Conservation (phyloP, 2,329 filamentous ascomycete species). For the Capronia coronata region DNA sequence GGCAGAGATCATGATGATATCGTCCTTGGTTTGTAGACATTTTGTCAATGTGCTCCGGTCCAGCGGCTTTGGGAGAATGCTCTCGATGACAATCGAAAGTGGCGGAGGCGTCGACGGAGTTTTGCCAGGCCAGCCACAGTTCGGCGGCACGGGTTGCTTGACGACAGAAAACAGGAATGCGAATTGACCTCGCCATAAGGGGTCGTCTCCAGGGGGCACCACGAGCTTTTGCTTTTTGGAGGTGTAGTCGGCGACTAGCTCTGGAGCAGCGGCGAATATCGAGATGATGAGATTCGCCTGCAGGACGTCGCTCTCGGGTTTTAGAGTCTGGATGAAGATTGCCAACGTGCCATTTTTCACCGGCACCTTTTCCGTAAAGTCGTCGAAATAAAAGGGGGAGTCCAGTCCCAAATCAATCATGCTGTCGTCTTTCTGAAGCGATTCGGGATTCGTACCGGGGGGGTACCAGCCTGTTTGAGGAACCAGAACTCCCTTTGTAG, state of each 20-base stretch:
- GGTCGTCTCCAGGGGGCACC: constrained; percentile 84
- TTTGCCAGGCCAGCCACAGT: constrained; percentile 59
- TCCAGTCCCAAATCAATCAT: constrained; percentile 61
- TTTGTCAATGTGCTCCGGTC: constrained; percentile 71
- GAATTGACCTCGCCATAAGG: constrained; percentile 92
- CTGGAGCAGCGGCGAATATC: constrained; percentile 75
- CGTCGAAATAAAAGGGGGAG: constrained; percentile 62
- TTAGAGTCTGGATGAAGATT: constrained; percentile 69
- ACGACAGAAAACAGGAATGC: constrained; percentile 79
- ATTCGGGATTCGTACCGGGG: constrained; percentile 57
- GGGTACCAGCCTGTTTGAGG: constrained; percentile 81
- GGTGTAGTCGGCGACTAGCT: constrained; percentile 85
- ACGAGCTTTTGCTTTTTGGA: constrained; percentile 70
- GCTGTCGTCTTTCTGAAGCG: constrained; percentile 43
- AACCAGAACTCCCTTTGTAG: constrained; percentile 65
- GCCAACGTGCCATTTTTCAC: constrained; percentile 75
- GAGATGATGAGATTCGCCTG: constrained; percentile 75
- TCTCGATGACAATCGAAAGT: constrained; percentile 71
- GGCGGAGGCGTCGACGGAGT: constrained; percentile 68
- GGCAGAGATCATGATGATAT: constrained; percentile 77
- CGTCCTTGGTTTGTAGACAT: constrained; percentile 70
- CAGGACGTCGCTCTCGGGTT: constrained; percentile 72
- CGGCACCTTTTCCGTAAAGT: constrained; percentile 59
- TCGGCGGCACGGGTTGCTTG: constrained; percentile 62
- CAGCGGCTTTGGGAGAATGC: constrained; percentile 74